Base-by-base conservation (phyloP, 176 grass and related monocot species). In the Carex cristatella region DNA sequence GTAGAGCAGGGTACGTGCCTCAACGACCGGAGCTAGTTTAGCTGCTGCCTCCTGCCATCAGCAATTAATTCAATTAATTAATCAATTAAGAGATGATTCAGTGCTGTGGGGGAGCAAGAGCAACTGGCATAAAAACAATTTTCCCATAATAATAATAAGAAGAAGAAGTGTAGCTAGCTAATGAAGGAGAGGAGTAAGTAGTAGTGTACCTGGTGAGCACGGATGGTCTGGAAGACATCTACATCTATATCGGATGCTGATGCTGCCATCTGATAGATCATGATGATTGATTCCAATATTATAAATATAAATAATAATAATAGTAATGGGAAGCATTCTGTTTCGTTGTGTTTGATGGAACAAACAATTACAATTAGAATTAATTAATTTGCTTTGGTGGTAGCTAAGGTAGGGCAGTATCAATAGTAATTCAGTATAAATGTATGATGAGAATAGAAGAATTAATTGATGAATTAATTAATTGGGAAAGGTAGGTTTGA, bases 1-100 rank as follows among this genome's bases (percentile, higher is more conserved):
- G 66, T 92, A 86, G 69, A 98, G 76, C 73, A 95, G 86, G 32
- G 93, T 98, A 54, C 92, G 79, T 81, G 91, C 86, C 91, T 98
- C 91, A 67, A 92, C 95, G 69, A 90, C 80, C 13, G 93, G 93
- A 57, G 93, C 57, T 79, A 98, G 89, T 83, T 81, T 85, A 84
- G 86, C 83, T 87, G 95, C 89, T 88, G 89, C 86, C 58, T 78
- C 91, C 95, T 98, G 79, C 42, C 69, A 73, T 46, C 44, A 46
- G 44, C 44, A 46, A 46, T 46, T 7, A 46, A 46, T 46, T 46
- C 53, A 68, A 84, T 15, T 33, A 68, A 38, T 61, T 65, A 74
- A 0, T 30, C 61, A 33, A 58, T 4, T 71, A 57, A 81, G n/a
- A 38, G 83, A 79, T 65, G 6, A 78, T 15, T 57, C 51, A 3